Evolutionary conservation across 768 basidiomycete species (phyloP).

Genomic region (Boletus sp.): DNA sequence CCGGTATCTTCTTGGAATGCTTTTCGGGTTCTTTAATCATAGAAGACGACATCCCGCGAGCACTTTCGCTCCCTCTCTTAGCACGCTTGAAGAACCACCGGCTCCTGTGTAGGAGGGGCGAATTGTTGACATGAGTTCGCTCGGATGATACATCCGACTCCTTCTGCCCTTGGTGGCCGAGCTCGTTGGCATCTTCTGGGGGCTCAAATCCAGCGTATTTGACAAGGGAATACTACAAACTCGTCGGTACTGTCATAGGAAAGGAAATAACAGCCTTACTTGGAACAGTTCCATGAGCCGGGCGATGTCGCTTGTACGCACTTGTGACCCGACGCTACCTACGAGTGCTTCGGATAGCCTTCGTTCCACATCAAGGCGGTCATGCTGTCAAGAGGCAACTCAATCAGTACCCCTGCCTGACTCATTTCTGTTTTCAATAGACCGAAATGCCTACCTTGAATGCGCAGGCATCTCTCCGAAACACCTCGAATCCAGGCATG

Average conservation of each 20-base stretch:
- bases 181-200: constrained; percentile 27
- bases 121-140: constrained; percentile 40
- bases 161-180: constrained; percentile 26
- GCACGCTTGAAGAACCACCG: constrained; percentile 31
- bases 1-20: constrained; percentile 66
- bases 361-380: constrained; percentile 70
- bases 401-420: constrained; percentile 1
- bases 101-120: constrained; percentile 27
- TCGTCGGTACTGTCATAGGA: not conserved
- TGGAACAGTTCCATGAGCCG: constrained; percentile 85
- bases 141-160: constrained; percentile 39
- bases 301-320: constrained; percentile 78
- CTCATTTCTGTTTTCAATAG: not conserved
- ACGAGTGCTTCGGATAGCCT: constrained; percentile 47
- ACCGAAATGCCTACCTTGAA: constrained; percentile 60
- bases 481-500: constrained; percentile 65
- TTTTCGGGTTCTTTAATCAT: constrained; percentile 34
- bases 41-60: constrained; percentile 32
- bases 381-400: constrained; percentile 49
- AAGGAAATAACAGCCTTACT: constrained; percentile 33
- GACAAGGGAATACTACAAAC: constrained; percentile 57
- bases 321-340: constrained; percentile 43
- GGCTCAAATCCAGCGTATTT: constrained; percentile 73
- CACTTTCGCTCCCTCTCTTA: constrained; percentile 28
- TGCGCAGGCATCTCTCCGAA: constrained; percentile 71